Base-by-base conservation (phyloP, 352 stramenopile species). In the Phytophthora agathidicida region DNA sequence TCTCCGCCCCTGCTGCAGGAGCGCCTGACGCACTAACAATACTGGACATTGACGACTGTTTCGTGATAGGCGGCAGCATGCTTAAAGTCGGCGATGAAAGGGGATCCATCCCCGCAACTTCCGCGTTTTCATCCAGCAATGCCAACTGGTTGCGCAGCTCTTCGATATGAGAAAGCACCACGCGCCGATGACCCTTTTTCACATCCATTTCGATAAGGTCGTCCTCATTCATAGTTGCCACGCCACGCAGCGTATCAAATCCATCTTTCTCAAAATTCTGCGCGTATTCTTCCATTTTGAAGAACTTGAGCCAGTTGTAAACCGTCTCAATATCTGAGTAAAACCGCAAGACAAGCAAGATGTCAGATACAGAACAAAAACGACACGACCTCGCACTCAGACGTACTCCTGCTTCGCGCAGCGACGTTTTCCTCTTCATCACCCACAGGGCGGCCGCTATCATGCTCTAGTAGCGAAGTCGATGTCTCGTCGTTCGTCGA, bases 251-350 rank as follows among this genome's bases (percentile, higher is more conserved):
- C 35, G 84, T 94, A 66, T 96, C 86, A 55, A 96, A 96, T 14
- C 86, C 86, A 63, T 96, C 86, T 46, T 89, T 88, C 52, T 96
- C 85, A 62, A 96, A 96, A 70, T 88, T 90, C 48, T 88, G 73
- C 24, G 82, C 88, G 65, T 96, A 94, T 68, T 93, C 83, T 53
- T 93, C 86, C 80, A 95, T 91, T 55, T 95, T 89, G 52, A 95
- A 75, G 26, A 76, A 79, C 71, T 89, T 93, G 36, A 95, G 77
- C 86, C 86, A 96, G 54, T 89, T 88, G 50, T 81, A 70, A 35
- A 95, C 82, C 11, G 83, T 85, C 38, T 91, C 77, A 37, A 93
- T 89, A 65, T 93, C 86, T 93, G 45, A 20, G 31, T 9, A 37
- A 31, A 5, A 44, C 27, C 11, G 46, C 10, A 35, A 33, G 9